Percentiles rank a stretch among this genome's conserved stretches.
Evolutionary conservation across 768 basidiomycete genomes (phyloP).

Genomic region (Rhodotorula sphaerocarpa): DNA sequence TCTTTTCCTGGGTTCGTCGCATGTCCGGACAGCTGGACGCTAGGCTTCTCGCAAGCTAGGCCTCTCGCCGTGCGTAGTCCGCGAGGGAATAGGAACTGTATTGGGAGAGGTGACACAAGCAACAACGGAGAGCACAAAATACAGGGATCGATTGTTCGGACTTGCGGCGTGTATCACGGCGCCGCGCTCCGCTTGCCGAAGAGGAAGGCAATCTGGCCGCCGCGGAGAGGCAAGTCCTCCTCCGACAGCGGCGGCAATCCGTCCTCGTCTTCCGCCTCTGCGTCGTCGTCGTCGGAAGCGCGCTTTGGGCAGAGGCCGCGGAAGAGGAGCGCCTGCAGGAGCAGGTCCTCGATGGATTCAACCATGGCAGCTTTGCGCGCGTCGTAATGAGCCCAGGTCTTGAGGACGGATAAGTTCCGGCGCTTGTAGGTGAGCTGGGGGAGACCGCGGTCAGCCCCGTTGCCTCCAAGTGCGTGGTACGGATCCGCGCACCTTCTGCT

Average conservation of each 20-base stretch:
- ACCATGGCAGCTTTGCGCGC: slow-evolving; percentile 57
- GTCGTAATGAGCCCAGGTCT: slow-evolving; percentile 76
- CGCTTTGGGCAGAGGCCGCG: too few species aligned
- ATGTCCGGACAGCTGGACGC: too few species aligned
- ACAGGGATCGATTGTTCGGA: too few species aligned
- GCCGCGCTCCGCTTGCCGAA: slow-evolving; percentile 17
- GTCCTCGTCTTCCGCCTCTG: background rate
- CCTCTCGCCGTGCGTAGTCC: too few species aligned
- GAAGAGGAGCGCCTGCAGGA: slow-evolving; percentile 53
- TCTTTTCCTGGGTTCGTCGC: too few species aligned
- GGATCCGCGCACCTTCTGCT: slow-evolving; percentile 8
- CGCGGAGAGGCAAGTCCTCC: background rate
- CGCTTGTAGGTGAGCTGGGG: slow-evolving; percentile 44
- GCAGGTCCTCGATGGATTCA: slow-evolving; percentile 49
- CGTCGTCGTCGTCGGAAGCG: too few species aligned
- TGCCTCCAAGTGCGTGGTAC: too few species aligned
- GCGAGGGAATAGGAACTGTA: too few species aligned
- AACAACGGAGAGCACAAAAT: too few species aligned
- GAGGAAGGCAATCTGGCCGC: slow-evolving; percentile 19
- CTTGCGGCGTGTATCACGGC: too few species aligned
- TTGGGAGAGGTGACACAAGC: too few species aligned
- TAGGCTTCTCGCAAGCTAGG: too few species aligned
- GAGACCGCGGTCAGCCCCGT: background rate
- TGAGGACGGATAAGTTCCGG: slow-evolving; percentile 61
- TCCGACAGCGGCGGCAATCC: background rate